phyloP scores from a whole-genome alignment of 495 filamentous ascomycete genomes.

The Glonium stellatum region DNA sequence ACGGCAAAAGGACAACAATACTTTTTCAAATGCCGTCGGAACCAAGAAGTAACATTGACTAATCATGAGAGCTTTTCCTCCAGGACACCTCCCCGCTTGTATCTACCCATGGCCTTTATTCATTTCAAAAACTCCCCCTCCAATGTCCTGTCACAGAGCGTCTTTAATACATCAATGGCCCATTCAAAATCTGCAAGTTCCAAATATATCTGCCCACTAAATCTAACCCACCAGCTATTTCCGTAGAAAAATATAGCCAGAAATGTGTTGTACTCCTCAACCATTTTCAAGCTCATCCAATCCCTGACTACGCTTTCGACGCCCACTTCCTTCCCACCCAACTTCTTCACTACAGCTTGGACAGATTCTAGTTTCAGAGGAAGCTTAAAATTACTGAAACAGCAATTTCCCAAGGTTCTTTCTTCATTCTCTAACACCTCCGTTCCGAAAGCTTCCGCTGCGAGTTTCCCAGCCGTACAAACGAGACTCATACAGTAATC shows the following conservation, averaged over 20 bases:
- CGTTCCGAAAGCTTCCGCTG: constrained; percentile 57
- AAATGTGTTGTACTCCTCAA: constrained; percentile 60
- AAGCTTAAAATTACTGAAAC: constrained; percentile 65
- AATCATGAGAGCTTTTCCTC: too few species aligned
- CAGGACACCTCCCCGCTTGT: too few species aligned
- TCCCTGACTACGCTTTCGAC: constrained; percentile 35
- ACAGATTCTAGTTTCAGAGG: constrained; percentile 46
- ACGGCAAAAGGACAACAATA: too few species aligned
- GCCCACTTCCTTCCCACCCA: constrained; percentile 23
- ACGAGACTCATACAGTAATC: constrained; percentile 53
- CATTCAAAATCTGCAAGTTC: constrained; percentile 72
- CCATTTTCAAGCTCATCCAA: constrained; percentile 50
- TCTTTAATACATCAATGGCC: constrained; percentile 53
- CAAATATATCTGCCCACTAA: constrained; percentile 76
- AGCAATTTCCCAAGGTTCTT: constrained; percentile 41
- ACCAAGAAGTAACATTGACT: too few species aligned
- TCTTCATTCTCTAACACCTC: constrained; percentile 53
- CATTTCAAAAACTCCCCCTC: constrained; percentile 44
- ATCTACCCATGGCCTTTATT: not conserved
- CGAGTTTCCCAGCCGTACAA: constrained; percentile 48
- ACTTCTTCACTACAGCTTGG: constrained; percentile 14
- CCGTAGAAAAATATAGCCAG: constrained; percentile 55
- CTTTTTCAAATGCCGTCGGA: too few species aligned
- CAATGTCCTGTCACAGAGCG: constrained; percentile 53
- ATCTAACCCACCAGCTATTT: constrained; percentile 56